Evolutionary conservation across 176 grass and related monocot genomes (phyloP).

Genomic region (Carex kokanica): DNA sequence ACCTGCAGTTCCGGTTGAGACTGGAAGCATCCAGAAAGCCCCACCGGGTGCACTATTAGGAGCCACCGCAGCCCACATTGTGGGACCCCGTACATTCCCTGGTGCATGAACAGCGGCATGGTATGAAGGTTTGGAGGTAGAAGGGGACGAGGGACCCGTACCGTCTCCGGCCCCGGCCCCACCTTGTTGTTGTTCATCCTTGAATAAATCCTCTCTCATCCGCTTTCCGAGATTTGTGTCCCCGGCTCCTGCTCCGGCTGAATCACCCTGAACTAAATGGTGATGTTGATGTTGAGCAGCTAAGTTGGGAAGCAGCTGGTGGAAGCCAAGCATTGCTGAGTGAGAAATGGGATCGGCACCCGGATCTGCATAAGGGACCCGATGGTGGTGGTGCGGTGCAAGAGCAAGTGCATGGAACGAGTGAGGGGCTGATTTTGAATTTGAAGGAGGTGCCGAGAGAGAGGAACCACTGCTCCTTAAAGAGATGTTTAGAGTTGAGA

Average conservation of each 20-base stretch:
- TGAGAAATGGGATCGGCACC: slow-evolving; percentile 35
- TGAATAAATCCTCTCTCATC: slow-evolving; percentile 91
- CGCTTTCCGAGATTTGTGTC: slow-evolving; percentile 86
- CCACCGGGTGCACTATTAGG: slow-evolving; percentile 53
- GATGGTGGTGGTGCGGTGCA: slow-evolving; percentile 31
- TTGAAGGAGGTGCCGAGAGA: slow-evolving; percentile 30
- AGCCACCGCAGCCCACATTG: slow-evolving; percentile 80
- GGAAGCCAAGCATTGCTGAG: slow-evolving; percentile 76
- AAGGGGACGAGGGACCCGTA: slow-evolving; percentile 36
- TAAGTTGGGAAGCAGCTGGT: slow-evolving; percentile 52
- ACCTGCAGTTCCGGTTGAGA: slow-evolving; percentile 40
- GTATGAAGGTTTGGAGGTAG: slow-evolving; percentile 27
- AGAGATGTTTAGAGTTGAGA: slow-evolving; percentile 79
- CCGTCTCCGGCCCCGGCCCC: not conserved
- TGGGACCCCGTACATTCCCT: slow-evolving; percentile 22
- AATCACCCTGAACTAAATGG: slow-evolving; percentile 27
- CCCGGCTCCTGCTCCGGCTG: not conserved
- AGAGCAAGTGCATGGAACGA: slow-evolving; percentile 37
- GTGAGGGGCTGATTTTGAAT: slow-evolving; percentile 28
- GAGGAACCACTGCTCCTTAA: slow-evolving; percentile 51
- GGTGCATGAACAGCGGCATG: slow-evolving; percentile 21
- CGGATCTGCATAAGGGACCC: slow-evolving; percentile 5
- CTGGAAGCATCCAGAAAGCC: slow-evolving; percentile 90
- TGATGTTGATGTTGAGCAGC: slow-evolving; percentile 63
- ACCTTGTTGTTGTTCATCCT: slow-evolving; percentile 51